Base-by-base conservation (phyloP, 148 eudicot species). In the Silene uniflora region DNA sequence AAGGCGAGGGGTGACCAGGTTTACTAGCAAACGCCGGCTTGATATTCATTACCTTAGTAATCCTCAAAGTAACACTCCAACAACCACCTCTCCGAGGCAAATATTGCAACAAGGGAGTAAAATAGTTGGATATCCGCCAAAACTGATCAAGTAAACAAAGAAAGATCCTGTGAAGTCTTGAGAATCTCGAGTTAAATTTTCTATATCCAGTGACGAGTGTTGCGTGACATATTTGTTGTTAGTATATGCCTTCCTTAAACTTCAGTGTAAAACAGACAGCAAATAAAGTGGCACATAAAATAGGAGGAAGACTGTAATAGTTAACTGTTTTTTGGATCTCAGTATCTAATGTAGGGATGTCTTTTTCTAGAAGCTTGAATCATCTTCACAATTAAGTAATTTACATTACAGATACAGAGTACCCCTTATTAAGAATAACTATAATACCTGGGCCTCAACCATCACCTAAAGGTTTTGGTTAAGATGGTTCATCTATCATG, bases 201-300 rank as follows among this genome's bases (percentile, higher is more conserved):
- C 24, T 23, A 68, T 9, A 68, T 68, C 55, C 11, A 12, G 25
- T 21, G 27, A 68, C 9, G 72, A 42, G 72, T 68, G 55, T 68
- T 44, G 55, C 27, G 22, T 44, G 72, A 68, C 17, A 32, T 65
- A 65, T 12, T 65, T 29, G 21, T 65, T 29, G n/a, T 32, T 14
- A 39, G 46, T 44, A 44, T 66, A 32, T 32, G 27, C n/a, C 49
- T 67, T 35, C 23, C 49, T 67, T 35, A 65, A 65, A 29, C 72
- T 39, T 65, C 11, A 29, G 18, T 5, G 14, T 52, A 44, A 65
- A 68, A 44, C 10, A 17, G 27, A 68, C 55, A 22, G 56, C 66
- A 35, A 27, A 65, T 44, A 39, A 67, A 67, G 49, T 32, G 49
- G 23, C 70, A 39, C 70, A 67, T 39, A 39, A 35, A 67, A 67